These are phyloP conservation scores for Yamadazyma jaroonii DNA, from an alignment of 1,139 yeast species.

Conservation along the genomic window DNA sequence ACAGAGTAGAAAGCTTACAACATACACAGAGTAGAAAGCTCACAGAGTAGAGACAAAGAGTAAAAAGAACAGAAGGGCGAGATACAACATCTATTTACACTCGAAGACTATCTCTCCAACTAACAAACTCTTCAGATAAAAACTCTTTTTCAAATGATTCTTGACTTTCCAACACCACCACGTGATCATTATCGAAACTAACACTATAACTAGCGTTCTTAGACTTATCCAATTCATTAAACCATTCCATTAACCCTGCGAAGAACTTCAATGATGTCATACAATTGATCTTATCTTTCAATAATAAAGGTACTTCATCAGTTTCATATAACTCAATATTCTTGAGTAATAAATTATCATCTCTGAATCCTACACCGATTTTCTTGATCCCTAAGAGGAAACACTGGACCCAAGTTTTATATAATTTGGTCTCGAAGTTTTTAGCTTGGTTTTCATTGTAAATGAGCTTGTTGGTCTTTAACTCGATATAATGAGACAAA, in stretches of 20 bases:
- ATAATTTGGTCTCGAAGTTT: conserved; percentile 69
- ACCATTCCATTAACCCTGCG: conserved; percentile 82
- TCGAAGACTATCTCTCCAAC: conserved; percentile 12
- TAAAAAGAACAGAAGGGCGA: no score
- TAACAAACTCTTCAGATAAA: conserved; percentile 12
- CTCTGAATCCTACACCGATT: conserved; percentile 83
- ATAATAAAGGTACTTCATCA: conserved; percentile 68
- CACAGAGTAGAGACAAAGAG: no score
- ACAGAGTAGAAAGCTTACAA: no score
- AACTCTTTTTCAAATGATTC: conserved; percentile 14
- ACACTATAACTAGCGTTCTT: conserved; percentile 11
- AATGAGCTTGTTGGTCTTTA: conserved; percentile 68
- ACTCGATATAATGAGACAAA: conserved; percentile 75
- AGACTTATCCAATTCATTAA: conserved; percentile 49
- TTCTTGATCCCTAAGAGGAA: conserved; percentile 80
- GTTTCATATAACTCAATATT: conserved; percentile 75
- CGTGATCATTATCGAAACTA: conserved; percentile 8
- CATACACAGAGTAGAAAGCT: no score
- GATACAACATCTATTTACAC: background rate
- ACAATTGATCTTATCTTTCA: conserved; percentile 64
- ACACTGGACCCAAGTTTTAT: conserved; percentile 90
- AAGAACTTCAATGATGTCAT: conserved; percentile 80
- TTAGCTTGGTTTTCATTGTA: conserved; percentile 50
- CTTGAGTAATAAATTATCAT: conserved; percentile 59
- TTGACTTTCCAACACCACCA: conserved; percentile 8